These are phyloP conservation scores for Juncus effusus DNA, from an alignment of 176 grass and related monocot species.

Conservation along the genomic window DNA sequence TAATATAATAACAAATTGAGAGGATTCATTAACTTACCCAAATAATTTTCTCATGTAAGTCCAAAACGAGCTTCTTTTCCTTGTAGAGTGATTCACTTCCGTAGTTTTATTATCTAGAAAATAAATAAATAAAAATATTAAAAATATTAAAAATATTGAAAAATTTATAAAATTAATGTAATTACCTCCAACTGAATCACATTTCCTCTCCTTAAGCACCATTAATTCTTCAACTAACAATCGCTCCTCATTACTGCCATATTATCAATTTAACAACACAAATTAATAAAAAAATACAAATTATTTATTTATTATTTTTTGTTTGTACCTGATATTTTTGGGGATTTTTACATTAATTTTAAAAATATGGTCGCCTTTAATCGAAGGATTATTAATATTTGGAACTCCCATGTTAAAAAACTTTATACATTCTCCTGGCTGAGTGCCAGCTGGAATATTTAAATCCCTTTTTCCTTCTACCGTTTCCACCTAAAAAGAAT, in stretches of 20 bases:
- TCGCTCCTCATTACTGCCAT: constrained; percentile 46
- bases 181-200: constrained; percentile 37
- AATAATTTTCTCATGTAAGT: constrained; percentile 60
- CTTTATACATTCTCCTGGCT: constrained; percentile 73
- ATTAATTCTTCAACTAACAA: constrained; percentile 51
- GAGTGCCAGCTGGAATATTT: constrained; percentile 68
- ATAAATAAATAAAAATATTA: constrained; percentile 4
- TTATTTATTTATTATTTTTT: too few species aligned
- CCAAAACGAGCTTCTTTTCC: constrained; percentile 45
- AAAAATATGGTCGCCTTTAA: constrained; percentile 77
- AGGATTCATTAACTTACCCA: constrained; percentile 35
- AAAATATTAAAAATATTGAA: constrained; percentile 13
- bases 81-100: constrained; percentile 20
- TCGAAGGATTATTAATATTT: constrained; percentile 55
- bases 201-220: constrained; percentile 33
- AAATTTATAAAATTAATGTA: constrained; percentile 12
- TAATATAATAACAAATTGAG: not conserved
- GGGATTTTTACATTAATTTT: constrained; percentile 70
- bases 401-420: constrained; percentile 56
- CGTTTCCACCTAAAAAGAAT: constrained; percentile 75
- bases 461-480: constrained; percentile 70
- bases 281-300: not conserved
- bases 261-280: constrained; percentile 8
- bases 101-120: constrained; percentile 5
- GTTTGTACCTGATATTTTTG: constrained; percentile 62